A percentile compares a stretch with the other conserved stretches of the same genome.
These are phyloP conservation scores for Huntiella moniliformis DNA, from an alignment of 2,329 filamentous ascomycete genomes.

Conservation along the genomic window DNA sequence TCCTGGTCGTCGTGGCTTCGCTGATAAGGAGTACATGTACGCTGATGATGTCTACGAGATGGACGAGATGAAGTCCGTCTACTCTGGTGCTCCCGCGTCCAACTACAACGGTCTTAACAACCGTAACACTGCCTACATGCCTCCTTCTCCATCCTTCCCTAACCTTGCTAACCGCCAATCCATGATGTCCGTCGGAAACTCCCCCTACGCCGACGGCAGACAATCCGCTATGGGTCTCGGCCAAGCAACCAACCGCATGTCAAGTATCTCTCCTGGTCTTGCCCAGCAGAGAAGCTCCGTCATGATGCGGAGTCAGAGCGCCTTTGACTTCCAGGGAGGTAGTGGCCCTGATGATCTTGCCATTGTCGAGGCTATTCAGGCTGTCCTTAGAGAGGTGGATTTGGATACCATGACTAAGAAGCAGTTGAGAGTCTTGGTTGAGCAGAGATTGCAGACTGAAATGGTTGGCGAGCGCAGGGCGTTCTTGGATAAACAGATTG, in stretches of 20 bases:
- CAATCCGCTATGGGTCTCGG: constrained; percentile 45
- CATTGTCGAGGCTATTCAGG: constrained; percentile 70
- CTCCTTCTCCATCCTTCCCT: constrained; percentile 61
- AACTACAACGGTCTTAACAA: constrained; percentile 48
- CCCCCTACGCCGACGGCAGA: constrained; percentile 40
- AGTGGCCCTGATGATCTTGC: constrained; percentile 54
- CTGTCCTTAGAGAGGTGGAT: constrained; percentile 72
- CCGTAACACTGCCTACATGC: constrained; percentile 51
- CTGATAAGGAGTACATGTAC: constrained; percentile 42
- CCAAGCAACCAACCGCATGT: constrained; percentile 27
- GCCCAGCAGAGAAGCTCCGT: constrained; percentile 21
- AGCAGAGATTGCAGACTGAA: constrained; percentile 83
- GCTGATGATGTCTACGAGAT: constrained; percentile 79
- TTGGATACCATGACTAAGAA: constrained; percentile 98
- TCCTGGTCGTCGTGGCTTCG: constrained; percentile 67
- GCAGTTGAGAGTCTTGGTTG: constrained; percentile 75
- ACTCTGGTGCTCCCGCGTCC: constrained; percentile 76
- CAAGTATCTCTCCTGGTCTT: constrained; percentile 27
- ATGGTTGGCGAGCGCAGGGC: constrained; percentile 67
- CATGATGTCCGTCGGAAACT: constrained; percentile 45
- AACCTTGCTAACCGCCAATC: constrained; percentile 43
- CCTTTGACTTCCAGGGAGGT: constrained; percentile 42
- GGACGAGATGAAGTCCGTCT: constrained; percentile 94
- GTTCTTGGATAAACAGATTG: constrained; percentile 86
- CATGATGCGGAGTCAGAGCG: constrained; percentile 29